A percentile compares a stretch with the other conserved stretches of the same genome.
These are phyloP conservation scores for Papiliotrema laurentii DNA, from an alignment of 1,284 basidiomycete species.

Conservation along the genomic window DNA sequence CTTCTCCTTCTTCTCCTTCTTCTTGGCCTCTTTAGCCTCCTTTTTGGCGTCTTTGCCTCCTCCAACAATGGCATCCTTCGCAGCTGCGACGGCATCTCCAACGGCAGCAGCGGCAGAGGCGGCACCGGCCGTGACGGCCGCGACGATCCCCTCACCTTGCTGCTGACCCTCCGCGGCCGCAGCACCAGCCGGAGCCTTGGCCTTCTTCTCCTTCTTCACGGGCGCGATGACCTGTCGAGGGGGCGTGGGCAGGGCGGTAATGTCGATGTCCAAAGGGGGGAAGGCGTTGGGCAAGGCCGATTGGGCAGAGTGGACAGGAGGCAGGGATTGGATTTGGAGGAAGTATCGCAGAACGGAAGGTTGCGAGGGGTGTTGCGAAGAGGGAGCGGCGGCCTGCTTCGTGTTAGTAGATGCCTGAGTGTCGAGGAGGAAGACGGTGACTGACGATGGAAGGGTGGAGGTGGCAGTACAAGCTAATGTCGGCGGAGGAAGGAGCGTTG, in stretches of 20 bases:
- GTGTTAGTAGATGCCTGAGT: too few relatives aligned
- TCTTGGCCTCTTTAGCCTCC: slow-evolving; percentile 25
- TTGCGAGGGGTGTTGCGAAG: slow-evolving; percentile 64
- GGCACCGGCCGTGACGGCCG: slow-evolving; percentile 20
- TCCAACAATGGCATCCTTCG: slow-evolving; percentile 29
- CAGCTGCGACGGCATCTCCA: slow-evolving; percentile 17
- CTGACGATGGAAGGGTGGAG: slow-evolving; percentile 73
- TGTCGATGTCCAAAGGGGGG: slow-evolving; percentile 62
- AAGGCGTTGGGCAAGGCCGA: slow-evolving; percentile 51
- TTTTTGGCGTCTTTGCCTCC: slow-evolving; percentile 11
- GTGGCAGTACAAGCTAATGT: slow-evolving; percentile 76
- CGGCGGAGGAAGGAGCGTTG: slow-evolving; percentile 75
- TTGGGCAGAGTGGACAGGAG: slow-evolving; percentile 51
- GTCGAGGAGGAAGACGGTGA: slow-evolving; percentile 14
- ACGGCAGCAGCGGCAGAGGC: slow-evolving; percentile 16
- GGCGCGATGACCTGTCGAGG: slow-evolving; percentile 65
- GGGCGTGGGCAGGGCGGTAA: slow-evolving; percentile 66
- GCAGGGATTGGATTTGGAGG: slow-evolving; percentile 76
- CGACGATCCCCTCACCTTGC: slow-evolving; percentile 12
- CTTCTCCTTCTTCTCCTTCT: slow-evolving; percentile 40
- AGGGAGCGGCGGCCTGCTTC: slow-evolving; percentile 31
- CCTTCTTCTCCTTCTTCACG: slow-evolving; percentile 67
- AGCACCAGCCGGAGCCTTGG: slow-evolving; percentile 48
- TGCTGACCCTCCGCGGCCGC: slow-evolving; percentile 11
- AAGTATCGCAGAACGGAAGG: slow-evolving; percentile 88